phyloP scores from a whole-genome alignment of 768 basidiomycete genomes.

The Hericium rajendrae region DNA sequence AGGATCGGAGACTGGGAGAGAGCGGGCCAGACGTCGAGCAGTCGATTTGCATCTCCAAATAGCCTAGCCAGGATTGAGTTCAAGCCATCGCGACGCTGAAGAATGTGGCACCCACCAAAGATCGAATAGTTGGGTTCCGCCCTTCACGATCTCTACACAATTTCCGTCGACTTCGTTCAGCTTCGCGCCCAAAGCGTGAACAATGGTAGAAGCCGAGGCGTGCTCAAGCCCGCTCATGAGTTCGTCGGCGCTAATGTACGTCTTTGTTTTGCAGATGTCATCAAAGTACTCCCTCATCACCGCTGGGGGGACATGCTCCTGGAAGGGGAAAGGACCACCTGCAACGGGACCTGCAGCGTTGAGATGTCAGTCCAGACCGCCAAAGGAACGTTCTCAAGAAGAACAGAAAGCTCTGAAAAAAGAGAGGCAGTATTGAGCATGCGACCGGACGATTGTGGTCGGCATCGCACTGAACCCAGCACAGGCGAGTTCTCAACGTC shows the following conservation, averaged over 20 bases:
- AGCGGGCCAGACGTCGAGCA: conserved; percentile 26
- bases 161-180: conserved; percentile 27
- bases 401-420: background rate
- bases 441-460: background rate
- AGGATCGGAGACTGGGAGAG: conserved; percentile 25
- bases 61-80: conserved; percentile 17
- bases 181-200: conserved; percentile 29
- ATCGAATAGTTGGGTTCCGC: conserved; percentile 26
- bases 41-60: conserved; percentile 22
- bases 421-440: background rate
- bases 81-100: background rate
- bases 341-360: conserved; percentile 28
- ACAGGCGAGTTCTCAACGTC: background rate
- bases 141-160: conserved; percentile 31
- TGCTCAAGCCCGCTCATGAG: conserved; percentile 20
- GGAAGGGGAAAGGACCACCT: conserved; percentile 28
- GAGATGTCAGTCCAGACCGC: background rate
- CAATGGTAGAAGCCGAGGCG: conserved; percentile 20
- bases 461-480: background rate
- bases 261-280: conserved; percentile 30
- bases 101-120: conserved; percentile 21
- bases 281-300: conserved; percentile 29
- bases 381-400: background rate
- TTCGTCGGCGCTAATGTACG: conserved; percentile 21
- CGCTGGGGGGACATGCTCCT: conserved; percentile 24